Conservation (phyloP, 1,284 basidiomycete species). For the Fomitiporia mediterranea region DNA sequence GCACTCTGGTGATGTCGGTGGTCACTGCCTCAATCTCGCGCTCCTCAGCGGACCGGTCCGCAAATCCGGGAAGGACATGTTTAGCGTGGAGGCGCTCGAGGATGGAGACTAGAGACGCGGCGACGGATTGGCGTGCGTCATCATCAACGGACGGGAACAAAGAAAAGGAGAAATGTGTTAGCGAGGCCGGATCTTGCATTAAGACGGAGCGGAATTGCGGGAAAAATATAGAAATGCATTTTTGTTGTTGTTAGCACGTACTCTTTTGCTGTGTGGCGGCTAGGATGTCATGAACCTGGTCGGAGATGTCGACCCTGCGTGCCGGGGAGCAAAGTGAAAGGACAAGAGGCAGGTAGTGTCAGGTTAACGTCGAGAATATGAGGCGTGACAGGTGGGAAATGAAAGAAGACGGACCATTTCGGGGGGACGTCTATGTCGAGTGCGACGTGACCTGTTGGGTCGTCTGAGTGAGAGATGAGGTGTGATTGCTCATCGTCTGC, state of each 20-base stretch:
- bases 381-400: too few species aligned
- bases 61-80: constrained; percentile 93
- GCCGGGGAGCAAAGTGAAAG: constrained; percentile 26
- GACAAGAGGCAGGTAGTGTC: too few species aligned
- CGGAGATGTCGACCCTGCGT: constrained; percentile 83
- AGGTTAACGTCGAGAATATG: too few species aligned
- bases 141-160: background rate
- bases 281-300: constrained; percentile 82
- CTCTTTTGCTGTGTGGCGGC: constrained; percentile 71
- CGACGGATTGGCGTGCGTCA: too few species aligned
- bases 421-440: constrained; percentile 67
- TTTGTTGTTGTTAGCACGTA: constrained; percentile 40
- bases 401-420: constrained; percentile 49
- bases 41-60: constrained; percentile 91
- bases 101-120: constrained; percentile 58
- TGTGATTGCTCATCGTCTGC: constrained; percentile 63
- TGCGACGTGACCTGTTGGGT: constrained; percentile 31
- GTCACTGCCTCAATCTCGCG: constrained; percentile 88
- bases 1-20: constrained; percentile 81
- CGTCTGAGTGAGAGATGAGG: constrained; percentile 46
- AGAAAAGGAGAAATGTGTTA: constrained; percentile 4
- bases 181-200: constrained; percentile 4
- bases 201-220: too few species aligned
- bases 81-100: constrained; percentile 95
- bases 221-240: too few species aligned